Base-by-base conservation (phyloP, 805 yeast genomes). In the Soucietia sequanensis region DNA sequence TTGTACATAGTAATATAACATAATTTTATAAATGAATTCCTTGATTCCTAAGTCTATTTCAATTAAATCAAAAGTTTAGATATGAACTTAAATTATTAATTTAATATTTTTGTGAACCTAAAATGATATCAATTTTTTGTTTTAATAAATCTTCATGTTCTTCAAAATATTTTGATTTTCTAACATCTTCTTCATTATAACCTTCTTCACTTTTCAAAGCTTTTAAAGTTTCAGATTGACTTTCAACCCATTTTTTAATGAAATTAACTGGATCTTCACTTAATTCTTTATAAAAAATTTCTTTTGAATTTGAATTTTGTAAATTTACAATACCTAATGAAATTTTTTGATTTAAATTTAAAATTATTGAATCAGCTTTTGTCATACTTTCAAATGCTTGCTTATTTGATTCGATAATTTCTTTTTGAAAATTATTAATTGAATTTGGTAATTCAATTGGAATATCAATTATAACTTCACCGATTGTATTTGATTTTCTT, bases 121-220 rank as follows among this genome's bases (percentile, higher is more conserved):
- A 65, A 46, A 90, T 70, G 31, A 88, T 67, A 43, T 85, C 87
- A 33, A 91, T 71, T 51, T 88, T 89, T 48, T 89, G 93, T 42
- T 77, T 75, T 36, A 93, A 67, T 47, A 84, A 66, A 19, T 57
- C 58, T 46, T 68, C 71, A 42, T 86, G 87, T 49, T 87, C 90
- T 27, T 80, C 77, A 41, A 65, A 93, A 60, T 83, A 93, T 12
- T 80, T 79, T 3, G 96, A 78, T 50, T 84, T 76, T 65, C 99
- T 79, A 4, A 88, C 95, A 14, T 77, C 70, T 54, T 90, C 97
- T 62, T 91, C 97, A 54, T 81, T 81, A 60, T 81, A 84, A 7
- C 90, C 91, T 48, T 85, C 93, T 44, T 93, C 98, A 45, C 95
- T 89, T 40, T 88, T 76, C 44, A 93, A 70, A 10, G 91, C 84